These are phyloP conservation scores for Paramecium caudatum DNA, from an alignment of 73 alveolate genomes.

Conservation along the genomic window DNA sequence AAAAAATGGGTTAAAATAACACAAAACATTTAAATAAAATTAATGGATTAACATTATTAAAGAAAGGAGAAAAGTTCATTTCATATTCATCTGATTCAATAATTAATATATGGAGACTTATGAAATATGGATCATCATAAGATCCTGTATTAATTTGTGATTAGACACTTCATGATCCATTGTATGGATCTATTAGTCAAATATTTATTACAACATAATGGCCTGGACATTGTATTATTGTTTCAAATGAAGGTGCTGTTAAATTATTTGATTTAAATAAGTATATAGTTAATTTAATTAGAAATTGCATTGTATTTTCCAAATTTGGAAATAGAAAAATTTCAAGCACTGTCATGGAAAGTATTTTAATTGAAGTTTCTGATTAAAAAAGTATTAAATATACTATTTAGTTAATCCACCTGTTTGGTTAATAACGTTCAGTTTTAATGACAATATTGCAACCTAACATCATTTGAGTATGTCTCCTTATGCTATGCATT, in stretches of 20 bases:
- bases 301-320: slow-evolving; percentile 62
- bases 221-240: slow-evolving; percentile 35
- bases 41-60: slow-evolving; percentile 57
- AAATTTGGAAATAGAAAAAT: slow-evolving; percentile 60
- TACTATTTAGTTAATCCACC: slow-evolving; percentile 59
- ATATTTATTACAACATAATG: slow-evolving; percentile 61
- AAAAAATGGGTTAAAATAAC: slow-evolving; percentile 29
- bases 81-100: slow-evolving; percentile 66
- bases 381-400: slow-evolving; percentile 33
- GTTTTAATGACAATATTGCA: slow-evolving; percentile 57
- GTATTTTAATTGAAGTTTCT: slow-evolving; percentile 56
- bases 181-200: slow-evolving; percentile 29
- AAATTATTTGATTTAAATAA: slow-evolving; percentile 59
- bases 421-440: slow-evolving; percentile 36
- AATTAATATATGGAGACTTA: slow-evolving; percentile 60
- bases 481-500: slow-evolving; percentile 67
- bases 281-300: neutral
- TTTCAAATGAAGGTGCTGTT: slow-evolving; percentile 63
- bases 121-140: slow-evolving; percentile 41
- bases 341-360: neutral
- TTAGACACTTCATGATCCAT: slow-evolving; percentile 41
- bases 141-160: slow-evolving; percentile 66
- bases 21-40: slow-evolving; percentile 60
- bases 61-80: slow-evolving; percentile 58
- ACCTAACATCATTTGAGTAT: slow-evolving; percentile 47